Evolutionary conservation across 148 eudicot genomes (phyloP), one percentile per base, ranked within the genome.

Genomic region (Fagopyrum homotropicum): DNA sequence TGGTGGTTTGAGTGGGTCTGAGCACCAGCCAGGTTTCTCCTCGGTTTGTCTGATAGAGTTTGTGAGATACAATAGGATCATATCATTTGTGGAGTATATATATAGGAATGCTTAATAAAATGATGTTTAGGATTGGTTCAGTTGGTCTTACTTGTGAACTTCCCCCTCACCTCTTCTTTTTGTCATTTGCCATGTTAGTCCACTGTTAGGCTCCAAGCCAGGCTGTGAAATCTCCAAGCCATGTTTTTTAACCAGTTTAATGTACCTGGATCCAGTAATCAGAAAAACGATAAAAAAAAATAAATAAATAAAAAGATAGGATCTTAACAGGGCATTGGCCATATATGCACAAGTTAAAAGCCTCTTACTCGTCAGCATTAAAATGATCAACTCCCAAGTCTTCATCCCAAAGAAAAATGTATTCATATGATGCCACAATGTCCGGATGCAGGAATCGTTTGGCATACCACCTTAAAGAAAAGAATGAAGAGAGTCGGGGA

Each of bases 161-260:
- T 95, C 98, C 70, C 48, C 49, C 78, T 81, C 84, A 12, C 47
- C 80, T 81, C 85, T 76, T 81, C 85, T 89, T 83, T 52, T 83
- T 16, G 98, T 95, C 71, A 66, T 35, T 66, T 30, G 43, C 71
- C 71, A 92, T 17, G 90, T 85, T 52, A 84, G 22, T 16, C 84
- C 83, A 45, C 63, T 80, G 10, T 68, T 61, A 51, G 86, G 86
- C 46, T 88, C 92, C 80, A 95, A 64, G 76, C 91, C 98, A 17
- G 99, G 99, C 83, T 95, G 99, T 57, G 99, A 95, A 83, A 95
- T 95, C 84, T 95, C 99, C 84, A 95, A 77, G 4, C 93, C 91
- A 35, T 95, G 86, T 77, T 95, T 95, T 85, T 82, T 87, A 78
- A 87, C 91, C 82, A 95, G 46, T 47, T 85, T 85, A 61, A 95